Base-by-base conservation (phyloP, 2,329 filamentous ascomycete genomes). In the Fusarium coicis region DNA sequence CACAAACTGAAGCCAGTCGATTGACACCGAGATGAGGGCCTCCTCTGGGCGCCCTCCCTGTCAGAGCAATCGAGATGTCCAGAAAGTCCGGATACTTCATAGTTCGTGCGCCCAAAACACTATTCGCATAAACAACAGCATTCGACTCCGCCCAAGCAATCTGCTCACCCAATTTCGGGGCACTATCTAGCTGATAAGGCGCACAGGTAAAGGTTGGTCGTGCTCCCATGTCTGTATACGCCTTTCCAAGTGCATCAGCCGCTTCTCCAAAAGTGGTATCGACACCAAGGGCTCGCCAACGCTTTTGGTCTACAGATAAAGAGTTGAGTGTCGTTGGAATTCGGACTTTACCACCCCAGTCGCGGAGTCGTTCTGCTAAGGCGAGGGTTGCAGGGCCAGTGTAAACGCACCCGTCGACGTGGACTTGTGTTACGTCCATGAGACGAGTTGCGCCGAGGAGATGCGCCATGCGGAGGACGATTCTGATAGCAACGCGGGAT, bases 311-410 rank as follows among this genome's bases (percentile, higher is more conserved):
- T 2, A 76, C 42, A 0, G 49, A 70, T 9, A 76, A 49, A 7
- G 74, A 67, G 36, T 76, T 76, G 18, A 76, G 50, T 5, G 74
- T 72, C 0, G 72, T 70, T 1, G 70, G 72, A 4, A 76, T 64
- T 4, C 58, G 66, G 14, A 76, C 63, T 34, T 57, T 52, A 2
- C 74, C 74, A 14, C 67, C 67, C 60, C 57, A 70, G 4, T 70
- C 74, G 1, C 74, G 72, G 0, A 76, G 67, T 12, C 43, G 46
- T 12, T 72, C 46, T 23, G 59, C 72, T 15, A 76, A 64, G 2
- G 61, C 34, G 5, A 76, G 58, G 1, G 72, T 68, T 3, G 70
- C 72, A 0, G 70, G 70, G 1, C 74, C 74, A 81, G 61, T 86
- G 2, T 68, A 73, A 18, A 66, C 74, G 2, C 63, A 63, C 1